Conservation (phyloP, 2,329 filamentous ascomycete genomes). For the Byssothecium circinans region DNA sequence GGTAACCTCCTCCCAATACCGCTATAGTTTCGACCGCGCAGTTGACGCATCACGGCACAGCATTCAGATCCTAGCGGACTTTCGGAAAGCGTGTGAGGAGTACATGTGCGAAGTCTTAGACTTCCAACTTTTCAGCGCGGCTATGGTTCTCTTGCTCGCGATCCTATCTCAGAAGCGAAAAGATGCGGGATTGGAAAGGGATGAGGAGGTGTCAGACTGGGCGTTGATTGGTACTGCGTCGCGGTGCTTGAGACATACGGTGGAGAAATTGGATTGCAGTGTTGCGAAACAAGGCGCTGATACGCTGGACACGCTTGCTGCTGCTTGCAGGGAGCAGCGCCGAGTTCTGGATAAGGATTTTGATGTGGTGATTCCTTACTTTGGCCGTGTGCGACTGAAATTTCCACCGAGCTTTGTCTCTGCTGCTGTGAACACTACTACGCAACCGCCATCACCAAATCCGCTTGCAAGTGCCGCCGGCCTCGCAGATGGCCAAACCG, state of each 20-base stretch:
- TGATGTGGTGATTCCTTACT: background rate
- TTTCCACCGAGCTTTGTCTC: too few relatives aligned
- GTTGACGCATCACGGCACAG: slow-evolving; percentile 1
- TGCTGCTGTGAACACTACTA: too few relatives aligned
- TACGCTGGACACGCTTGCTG: background rate
- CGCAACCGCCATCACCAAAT: background rate
- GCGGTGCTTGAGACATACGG: background rate
- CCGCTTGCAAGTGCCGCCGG: background rate
- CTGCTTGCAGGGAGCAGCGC: background rate
- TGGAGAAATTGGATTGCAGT: background rate
- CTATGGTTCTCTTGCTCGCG: background rate
- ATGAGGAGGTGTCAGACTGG: background rate
- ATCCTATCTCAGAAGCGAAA: background rate
- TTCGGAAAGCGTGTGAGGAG: background rate
- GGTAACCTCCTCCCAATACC: background rate
- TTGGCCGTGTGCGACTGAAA: too few relatives aligned
- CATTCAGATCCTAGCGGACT: background rate
- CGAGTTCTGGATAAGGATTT: background rate
- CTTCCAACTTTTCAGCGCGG: slow-evolving; percentile 3
- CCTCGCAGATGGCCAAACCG: too few relatives aligned
- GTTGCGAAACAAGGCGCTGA: slow-evolving; percentile 1
- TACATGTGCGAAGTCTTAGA: slow-evolving; percentile 2
- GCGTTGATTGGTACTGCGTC: background rate
- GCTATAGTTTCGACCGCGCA: background rate
- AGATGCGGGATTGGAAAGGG: background rate